These are phyloP conservation scores for Chaetoscypha palmicola DNA, from an alignment of 2,329 filamentous ascomycete species.

Conservation along the genomic window DNA sequence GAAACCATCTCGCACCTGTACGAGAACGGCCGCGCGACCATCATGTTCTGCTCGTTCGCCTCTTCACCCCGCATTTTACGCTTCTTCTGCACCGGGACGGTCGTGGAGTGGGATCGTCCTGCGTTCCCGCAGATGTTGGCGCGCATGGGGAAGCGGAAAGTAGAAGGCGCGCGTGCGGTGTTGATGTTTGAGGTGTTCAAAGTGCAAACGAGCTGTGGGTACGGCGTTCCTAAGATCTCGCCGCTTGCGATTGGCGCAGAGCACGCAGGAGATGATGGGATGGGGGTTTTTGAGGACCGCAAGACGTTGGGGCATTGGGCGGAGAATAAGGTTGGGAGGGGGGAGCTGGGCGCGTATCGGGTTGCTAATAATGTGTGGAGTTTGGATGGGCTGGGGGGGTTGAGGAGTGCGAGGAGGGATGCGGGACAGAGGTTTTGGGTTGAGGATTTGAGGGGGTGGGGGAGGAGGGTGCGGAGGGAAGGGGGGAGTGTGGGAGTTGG, in stretches of 20 bases:
- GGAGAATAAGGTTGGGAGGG: conserved; percentile 40
- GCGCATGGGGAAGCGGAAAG: conserved; percentile 38
- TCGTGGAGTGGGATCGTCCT: conserved; percentile 53
- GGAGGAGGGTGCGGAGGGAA: conserved; percentile 12
- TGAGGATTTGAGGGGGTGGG: conserved; percentile 30
- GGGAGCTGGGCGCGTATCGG: conserved; percentile 49
- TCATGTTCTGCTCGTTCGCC: conserved; percentile 67
- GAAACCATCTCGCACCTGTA: conserved; percentile 72
- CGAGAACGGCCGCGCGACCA: conserved; percentile 67
- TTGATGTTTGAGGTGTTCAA: conserved; percentile 56
- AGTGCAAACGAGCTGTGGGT: conserved; percentile 61
- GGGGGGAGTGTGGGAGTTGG: conserved; percentile 12
- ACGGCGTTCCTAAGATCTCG: conserved; percentile 44
- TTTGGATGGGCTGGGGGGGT: conserved; percentile 52
- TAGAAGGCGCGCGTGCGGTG: conserved; percentile 50
- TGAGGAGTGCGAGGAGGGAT: conserved; percentile 45
- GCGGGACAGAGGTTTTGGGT: conserved; percentile 41
- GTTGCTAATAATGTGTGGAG: conserved; percentile 46
- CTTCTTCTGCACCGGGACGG: conserved; percentile 51
- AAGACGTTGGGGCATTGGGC: conserved; percentile 49
- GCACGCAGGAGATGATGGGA: conserved; percentile 9
- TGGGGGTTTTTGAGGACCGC: conserved; percentile 44
- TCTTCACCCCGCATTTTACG: conserved; percentile 53
- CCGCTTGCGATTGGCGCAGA: too few species aligned
- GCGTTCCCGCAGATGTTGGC: conserved; percentile 39